Percentiles rank a stretch among this genome's conserved stretches.
phyloP scores from a whole-genome alignment of 495 filamentous ascomycete genomes.

The Penicillium angulare region DNA sequence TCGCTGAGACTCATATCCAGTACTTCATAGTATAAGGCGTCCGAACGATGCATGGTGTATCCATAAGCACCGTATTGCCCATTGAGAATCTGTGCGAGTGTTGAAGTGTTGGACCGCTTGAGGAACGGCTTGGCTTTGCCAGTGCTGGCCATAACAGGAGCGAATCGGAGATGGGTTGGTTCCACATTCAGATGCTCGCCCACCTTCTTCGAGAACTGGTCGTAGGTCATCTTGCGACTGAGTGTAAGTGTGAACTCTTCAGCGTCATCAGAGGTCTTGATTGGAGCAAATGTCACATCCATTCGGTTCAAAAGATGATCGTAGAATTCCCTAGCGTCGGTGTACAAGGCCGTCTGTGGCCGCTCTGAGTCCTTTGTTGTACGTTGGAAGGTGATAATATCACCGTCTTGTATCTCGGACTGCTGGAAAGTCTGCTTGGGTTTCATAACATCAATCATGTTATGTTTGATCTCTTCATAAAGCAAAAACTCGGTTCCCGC shows the following conservation, averaged over 20 bases:
- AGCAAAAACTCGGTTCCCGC: constrained; percentile 58
- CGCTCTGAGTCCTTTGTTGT: constrained; percentile 60
- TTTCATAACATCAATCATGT: constrained; percentile 95
- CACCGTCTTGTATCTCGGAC: constrained; percentile 94
- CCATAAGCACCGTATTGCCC: constrained; percentile 61
- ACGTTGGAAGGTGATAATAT: constrained; percentile 93
- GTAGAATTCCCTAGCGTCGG: constrained; percentile 81
- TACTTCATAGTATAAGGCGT: constrained; percentile 85
- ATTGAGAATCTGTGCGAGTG: constrained; percentile 67
- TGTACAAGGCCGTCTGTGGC: constrained; percentile 43
- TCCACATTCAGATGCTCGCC: constrained; percentile 75
- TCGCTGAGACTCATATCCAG: constrained; percentile 92
- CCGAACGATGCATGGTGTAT: constrained; percentile 65
- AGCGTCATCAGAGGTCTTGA: constrained; percentile 35
- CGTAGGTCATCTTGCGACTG: constrained; percentile 86
- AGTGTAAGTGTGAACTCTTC: constrained; percentile 71
- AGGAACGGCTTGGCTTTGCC: constrained; percentile 73
- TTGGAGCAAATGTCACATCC: constrained; percentile 53
- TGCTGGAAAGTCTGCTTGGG: constrained; percentile 81
- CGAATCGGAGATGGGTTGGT: constrained; percentile 86
- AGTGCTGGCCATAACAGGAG: constrained; percentile 70
- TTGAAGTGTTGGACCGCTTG: constrained; percentile 65
- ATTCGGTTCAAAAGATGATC: constrained; percentile 87
- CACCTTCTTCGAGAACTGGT: constrained; percentile 83
- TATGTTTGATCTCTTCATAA: constrained; percentile 97